Base-by-base conservation (phyloP, 2,329 filamentous ascomycete genomes). In the Phaeosphaeria sp. region DNA sequence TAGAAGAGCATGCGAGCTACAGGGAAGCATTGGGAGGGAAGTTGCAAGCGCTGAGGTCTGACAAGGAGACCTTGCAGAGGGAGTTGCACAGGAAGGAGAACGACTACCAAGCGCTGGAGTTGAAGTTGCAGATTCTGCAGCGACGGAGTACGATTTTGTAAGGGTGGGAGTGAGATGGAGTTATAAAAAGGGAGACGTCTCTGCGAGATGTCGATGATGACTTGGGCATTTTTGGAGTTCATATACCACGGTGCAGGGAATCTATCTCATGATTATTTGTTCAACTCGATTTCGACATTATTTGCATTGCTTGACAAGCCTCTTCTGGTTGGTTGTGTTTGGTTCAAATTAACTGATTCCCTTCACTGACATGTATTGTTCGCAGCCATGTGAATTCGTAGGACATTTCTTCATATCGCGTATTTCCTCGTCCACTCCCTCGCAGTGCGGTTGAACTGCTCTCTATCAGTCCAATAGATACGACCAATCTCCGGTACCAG, bases 21-120 rank as follows among this genome's bases (percentile, higher is more conserved):
- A 67, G 77, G 6, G 77, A 79, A 66, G 70, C 65, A 50, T 69
- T 76, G 36, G 77, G 75, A 2, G 67, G 66, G 6, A 75, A 69
- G 62, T 54, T 79, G 52, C 76, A 78, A 59, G 68, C 70, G 18
- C 62, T 80, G n/a, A 60, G 77, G 39, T 72, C 69, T 2, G 78
- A 80, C 62, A 79, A 79, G 66, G 77, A 80, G 65, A 58, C 51
- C 2, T 59, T 79, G 58, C 75, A 77, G 63, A 74, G 62, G 55
- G 75, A 78, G 46, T 56, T 79, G 56, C 71, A 77, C 50, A 65
- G 70, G 33, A 75, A 74, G 62, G 78, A 80, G 60, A 77, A 79
- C 54, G 76, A 78, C 27, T 75, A 72, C 56, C 70, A 77, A 46
- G 65, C 68, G 22, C 58, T 80, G 46, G 77, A 79, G 58, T 69